Conservation (phyloP, 2,329 filamentous ascomycete species). For the Triangularia setosa region DNA sequence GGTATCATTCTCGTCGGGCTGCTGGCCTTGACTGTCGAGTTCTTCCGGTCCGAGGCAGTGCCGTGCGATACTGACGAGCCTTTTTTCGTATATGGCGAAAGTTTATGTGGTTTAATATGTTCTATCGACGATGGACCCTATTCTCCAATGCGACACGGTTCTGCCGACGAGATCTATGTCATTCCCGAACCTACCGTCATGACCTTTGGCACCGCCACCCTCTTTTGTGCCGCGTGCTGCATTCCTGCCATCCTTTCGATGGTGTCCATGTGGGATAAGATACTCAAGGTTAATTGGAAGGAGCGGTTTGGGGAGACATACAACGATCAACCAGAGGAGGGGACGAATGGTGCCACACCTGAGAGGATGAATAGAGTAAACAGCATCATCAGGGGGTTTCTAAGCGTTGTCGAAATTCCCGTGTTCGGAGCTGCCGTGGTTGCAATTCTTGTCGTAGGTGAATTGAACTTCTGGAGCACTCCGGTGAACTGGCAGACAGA, state of each 20-base stretch:
- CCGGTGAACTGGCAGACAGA: constrained; percentile 58
- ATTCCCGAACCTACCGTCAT: constrained; percentile 54
- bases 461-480: constrained; percentile 59
- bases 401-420: constrained; percentile 54
- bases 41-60: constrained; percentile 50
- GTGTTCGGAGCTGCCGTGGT: constrained; percentile 56
- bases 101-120: constrained; percentile 47
- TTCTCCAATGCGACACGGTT: constrained; percentile 52
- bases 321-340: constrained; percentile 42
- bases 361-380: constrained; percentile 53
- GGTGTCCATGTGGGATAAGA: constrained; percentile 60
- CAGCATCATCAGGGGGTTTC: constrained; percentile 48
- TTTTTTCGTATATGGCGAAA: constrained; percentile 42
- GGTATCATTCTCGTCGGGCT: constrained; percentile 56
- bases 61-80: constrained; percentile 39
- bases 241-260: constrained; percentile 61
- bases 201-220: constrained; percentile 55
- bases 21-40: constrained; percentile 60
- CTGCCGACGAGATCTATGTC: constrained; percentile 59
- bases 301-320: constrained; percentile 36
- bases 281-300: constrained; percentile 59
- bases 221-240: constrained; percentile 61
- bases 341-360: constrained; percentile 52
- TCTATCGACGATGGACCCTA: constrained; percentile 42
- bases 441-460: constrained; percentile 57